Evolutionary conservation across 257 asterid genomes (phyloP).

Genomic region (Solanum pennellii): DNA sequence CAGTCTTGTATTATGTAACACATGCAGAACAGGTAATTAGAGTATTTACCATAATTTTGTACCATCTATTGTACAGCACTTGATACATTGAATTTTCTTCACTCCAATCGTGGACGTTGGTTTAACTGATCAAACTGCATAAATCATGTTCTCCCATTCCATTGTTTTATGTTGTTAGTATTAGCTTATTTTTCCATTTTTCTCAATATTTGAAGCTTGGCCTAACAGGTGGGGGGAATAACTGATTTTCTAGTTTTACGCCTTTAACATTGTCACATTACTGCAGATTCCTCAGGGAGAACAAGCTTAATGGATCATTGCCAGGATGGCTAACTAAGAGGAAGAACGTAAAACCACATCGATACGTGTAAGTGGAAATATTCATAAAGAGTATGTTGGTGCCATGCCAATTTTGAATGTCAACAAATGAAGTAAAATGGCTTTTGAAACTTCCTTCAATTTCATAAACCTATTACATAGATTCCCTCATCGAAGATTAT

Average conservation of each 20-base stretch:
- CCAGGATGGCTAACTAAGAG: slow-evolving; percentile 1
- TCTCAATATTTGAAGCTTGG: not conserved
- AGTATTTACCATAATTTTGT: not conserved
- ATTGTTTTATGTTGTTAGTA: not conserved
- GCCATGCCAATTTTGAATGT: not conserved
- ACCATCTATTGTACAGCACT: not conserved
- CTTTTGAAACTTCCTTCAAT: not conserved
- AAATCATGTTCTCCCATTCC: not conserved
- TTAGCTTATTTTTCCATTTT: not conserved
- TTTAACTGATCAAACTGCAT: not conserved
- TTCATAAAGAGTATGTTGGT: not conserved
- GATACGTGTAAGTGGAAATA: not conserved
- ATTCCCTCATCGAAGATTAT: not conserved
- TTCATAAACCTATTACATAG: not conserved
- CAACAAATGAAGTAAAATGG: not conserved
- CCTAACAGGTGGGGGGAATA: not conserved
- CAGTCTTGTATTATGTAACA: not conserved
- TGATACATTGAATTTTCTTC: not conserved
- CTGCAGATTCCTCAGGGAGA: slow-evolving; percentile 4
- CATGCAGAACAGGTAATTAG: not conserved
- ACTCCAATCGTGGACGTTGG: not conserved
- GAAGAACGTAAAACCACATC: not conserved
- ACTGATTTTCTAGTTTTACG: not conserved
- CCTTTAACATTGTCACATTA: not conserved
- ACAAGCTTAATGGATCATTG: slow-evolving; percentile 1